Conservation (phyloP, 129 eudicot species). For the Centella asiatica region DNA sequence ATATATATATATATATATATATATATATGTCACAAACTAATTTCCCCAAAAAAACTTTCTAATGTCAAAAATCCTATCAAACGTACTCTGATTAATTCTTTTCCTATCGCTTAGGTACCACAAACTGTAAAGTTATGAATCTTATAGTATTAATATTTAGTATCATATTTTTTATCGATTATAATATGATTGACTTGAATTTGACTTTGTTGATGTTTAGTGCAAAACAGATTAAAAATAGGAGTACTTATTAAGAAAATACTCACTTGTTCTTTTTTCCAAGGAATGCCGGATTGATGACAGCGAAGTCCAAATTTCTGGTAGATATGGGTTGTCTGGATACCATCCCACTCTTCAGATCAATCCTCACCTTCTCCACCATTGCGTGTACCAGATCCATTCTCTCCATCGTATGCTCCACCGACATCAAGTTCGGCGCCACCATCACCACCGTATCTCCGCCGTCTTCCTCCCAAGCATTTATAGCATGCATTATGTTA, state of each 20-base stretch:
- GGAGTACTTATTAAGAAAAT: not conserved
- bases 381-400: conserved; percentile 46
- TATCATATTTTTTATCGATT: no score
- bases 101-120: no score
- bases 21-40: no score
- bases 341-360: conserved; percentile 36
- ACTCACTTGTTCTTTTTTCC: conserved; percentile 39
- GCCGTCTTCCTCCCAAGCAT: conserved; percentile 55
- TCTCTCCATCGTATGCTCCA: conserved; percentile 48
- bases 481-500: conserved; percentile 36
- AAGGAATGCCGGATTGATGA: conserved; percentile 35
- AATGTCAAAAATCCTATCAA: no score
- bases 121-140: no score
- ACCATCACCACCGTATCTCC: conserved; percentile 38
- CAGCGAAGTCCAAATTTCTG: conserved; percentile 46
- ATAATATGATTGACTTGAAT: no score
- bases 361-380: conserved; percentile 40
- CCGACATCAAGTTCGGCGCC: conserved; percentile 48
- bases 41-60: no score
- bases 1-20: no score
- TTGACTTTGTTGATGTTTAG: no score
- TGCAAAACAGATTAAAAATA: not conserved
- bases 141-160: no score
- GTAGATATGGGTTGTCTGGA: conserved; percentile 41
- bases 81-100: no score